These are phyloP conservation scores for Peronospora destructor DNA, from an alignment of 352 stramenopile genomes.

Conservation along the genomic window DNA sequence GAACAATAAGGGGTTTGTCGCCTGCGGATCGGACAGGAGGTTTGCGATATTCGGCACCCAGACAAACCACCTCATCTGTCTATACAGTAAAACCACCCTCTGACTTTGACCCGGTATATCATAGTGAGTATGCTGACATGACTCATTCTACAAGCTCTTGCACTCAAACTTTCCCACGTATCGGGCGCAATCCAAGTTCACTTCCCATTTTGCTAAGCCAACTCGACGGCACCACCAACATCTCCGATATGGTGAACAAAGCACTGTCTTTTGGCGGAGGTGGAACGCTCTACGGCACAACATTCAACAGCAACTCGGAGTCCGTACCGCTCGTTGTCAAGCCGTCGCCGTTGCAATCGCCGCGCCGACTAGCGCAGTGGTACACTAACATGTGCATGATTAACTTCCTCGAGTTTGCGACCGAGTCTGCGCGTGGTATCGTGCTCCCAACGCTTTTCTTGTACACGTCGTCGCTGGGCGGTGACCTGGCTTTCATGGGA, in stretches of 20 bases:
- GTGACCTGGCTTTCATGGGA: conserved; percentile 65
- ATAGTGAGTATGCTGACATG: background rate
- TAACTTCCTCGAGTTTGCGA: conserved; percentile 76
- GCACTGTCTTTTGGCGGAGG: conserved; percentile 11
- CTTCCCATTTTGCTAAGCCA: conserved; percentile 12
- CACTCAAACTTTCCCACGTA: background rate
- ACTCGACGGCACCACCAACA: background rate
- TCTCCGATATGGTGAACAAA: conserved; percentile 15
- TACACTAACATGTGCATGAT: conserved; percentile 71
- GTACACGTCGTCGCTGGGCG: conserved; percentile 67
- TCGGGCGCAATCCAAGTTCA: conserved; percentile 12
- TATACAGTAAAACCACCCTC: background rate
- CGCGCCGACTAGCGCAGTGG: conserved; percentile 36
- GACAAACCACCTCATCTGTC: conserved; percentile 12
- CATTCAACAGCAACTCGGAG: conserved; percentile 5
- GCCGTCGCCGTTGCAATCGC: conserved; percentile 27
- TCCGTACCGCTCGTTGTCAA: conserved; percentile 22
- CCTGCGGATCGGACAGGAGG: conserved; percentile 17
- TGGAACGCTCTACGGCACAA: conserved; percentile 11
- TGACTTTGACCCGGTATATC: background rate
- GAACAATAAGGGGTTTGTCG: conserved; percentile 13
- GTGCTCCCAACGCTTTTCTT: conserved; percentile 76
- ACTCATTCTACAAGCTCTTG: conserved; percentile 2
- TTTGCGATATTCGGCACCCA: conserved; percentile 1
- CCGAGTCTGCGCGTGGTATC: conserved; percentile 61